Conservation (phyloP, 192 early-diverging fungal species). For the Podila epigama region DNA sequence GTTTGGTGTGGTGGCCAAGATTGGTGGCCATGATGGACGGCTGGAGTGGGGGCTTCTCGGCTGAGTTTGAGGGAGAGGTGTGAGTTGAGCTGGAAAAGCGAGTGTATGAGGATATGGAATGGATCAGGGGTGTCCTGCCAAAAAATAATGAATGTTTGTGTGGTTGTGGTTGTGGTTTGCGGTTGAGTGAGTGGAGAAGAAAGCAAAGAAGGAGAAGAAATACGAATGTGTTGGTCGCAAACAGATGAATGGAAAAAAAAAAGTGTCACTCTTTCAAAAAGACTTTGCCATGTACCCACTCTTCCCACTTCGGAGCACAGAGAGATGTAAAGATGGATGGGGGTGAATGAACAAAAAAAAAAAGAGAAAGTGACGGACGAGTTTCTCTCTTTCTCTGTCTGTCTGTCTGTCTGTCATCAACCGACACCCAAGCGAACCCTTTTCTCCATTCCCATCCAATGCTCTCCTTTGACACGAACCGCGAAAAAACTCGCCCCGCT, state of each 20-base stretch:
- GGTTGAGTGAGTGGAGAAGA: slow-evolving; percentile 7
- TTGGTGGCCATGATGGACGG: slow-evolving; percentile 16
- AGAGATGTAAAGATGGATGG: not conserved
- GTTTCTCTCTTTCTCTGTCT: not conserved
- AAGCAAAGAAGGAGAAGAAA: not conserved
- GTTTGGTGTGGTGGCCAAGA: slow-evolving; percentile 53
- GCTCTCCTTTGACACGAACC: not conserved
- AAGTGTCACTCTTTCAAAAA: not conserved
- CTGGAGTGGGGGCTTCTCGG: slow-evolving; percentile 17
- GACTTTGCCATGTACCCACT: too few species aligned
- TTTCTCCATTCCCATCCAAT: not conserved
- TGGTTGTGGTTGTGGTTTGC: not conserved
- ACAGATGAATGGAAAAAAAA: not conserved
- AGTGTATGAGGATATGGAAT: not conserved
- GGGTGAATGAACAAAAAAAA: not conserved
- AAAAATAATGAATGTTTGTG: too few species aligned
- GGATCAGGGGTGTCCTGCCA: not conserved
- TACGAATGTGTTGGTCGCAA: not conserved
- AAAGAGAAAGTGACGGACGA: not conserved
- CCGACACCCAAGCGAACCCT: not conserved
- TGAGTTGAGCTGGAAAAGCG: not conserved
- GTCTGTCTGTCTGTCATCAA: not conserved
- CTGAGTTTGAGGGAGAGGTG: slow-evolving; percentile 27
- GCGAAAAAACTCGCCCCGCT: too few species aligned
- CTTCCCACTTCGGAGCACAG: too few species aligned